These are phyloP conservation scores for Termitomyces sp. DNA, from an alignment of 768 basidiomycete species.

Conservation along the genomic window DNA sequence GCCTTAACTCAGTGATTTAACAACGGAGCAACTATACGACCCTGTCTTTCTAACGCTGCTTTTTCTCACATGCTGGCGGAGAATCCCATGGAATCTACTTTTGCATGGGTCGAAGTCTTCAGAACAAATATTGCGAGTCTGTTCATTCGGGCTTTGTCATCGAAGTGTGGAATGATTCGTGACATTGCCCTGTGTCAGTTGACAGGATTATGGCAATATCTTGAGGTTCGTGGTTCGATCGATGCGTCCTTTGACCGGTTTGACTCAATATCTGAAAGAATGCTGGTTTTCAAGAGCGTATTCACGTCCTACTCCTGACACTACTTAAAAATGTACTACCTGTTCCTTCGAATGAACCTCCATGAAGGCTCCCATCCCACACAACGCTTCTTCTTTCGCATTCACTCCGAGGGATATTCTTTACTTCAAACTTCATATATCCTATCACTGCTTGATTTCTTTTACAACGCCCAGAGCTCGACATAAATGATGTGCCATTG, in stretches of 20 bases:
- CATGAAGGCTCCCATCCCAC: conserved; percentile 66
- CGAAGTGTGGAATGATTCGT: conserved; percentile 55
- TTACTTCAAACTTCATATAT: conserved; percentile 85
- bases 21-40: conserved; percentile 54
- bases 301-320: conserved; percentile 65
- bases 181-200: conserved; percentile 57
- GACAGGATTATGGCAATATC: conserved; percentile 47
- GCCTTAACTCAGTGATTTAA: conserved; percentile 50
- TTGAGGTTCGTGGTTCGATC: conserved; percentile 51
- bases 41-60: conserved; percentile 70
- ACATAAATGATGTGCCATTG: conserved; percentile 83
- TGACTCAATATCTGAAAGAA: conserved; percentile 21
- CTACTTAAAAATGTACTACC: conserved; percentile 56
- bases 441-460: conserved; percentile 84
- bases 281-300: conserved; percentile 72
- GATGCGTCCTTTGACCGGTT: neutral
- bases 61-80: conserved; percentile 60
- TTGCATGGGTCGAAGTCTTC: conserved; percentile 85
- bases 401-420: conserved; percentile 74
- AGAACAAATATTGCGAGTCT: conserved; percentile 74
- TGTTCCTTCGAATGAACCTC: conserved; percentile 29
- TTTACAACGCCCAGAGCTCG: conserved; percentile 81
- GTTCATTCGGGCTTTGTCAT: conserved; percentile 66
- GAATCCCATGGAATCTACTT: conserved; percentile 46
- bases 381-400: conserved; percentile 81